Evolutionary conservation across 2,329 filamentous ascomycete genomes (phyloP), one percentile per base, ranked within the genome.

Genomic region (Cordyceps cicadae): DNA sequence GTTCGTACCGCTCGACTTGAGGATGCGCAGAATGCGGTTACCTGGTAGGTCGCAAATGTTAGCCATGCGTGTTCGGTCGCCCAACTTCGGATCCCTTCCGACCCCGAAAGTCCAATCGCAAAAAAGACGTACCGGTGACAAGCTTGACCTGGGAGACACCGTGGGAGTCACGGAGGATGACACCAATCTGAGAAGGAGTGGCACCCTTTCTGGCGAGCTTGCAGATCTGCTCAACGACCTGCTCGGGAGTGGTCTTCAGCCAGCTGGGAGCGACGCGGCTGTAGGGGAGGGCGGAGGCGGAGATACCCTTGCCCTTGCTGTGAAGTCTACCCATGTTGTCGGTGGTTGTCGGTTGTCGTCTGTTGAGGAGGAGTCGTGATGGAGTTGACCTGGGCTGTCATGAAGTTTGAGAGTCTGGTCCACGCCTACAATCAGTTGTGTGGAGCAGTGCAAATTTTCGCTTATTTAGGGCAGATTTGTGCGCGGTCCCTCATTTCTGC

Each of bases 11-110:
- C 84, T 90, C 72, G 89, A 89, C 88, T 97, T 97, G 72, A 99
- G 87, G 82, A 99, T 97, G 80, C 94, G 89, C 75, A 99, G 91
- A 78, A 99, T 97, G 87, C 96, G 96, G 91, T 99, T 99, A 82
- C 94, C 93, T 92, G 70, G 5, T n/a, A 8, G 49, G 14, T 21
- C 57, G 19, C 68, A 52, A 69, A 65, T 62, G 73, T 81, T 70
- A 82, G 76, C 68, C 67, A 29, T 65, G 63, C 58, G 14, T 45
- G 29, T 46, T 58, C 48, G 5, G 59, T 60, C 32, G 19, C 32
- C 19, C 14, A 17, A 41, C 41, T 53, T 34, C 37, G 2, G 29
- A 48, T 46, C 15, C 29, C 15, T 12, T 5, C 15, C 14, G 19
- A 29, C 29, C 41, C 24, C n/a, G 14, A 43, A 12, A 9, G 19